These are phyloP conservation scores for Leccinum subtestaceum DNA, from an alignment of 768 basidiomycete genomes.

Conservation along the genomic window DNA sequence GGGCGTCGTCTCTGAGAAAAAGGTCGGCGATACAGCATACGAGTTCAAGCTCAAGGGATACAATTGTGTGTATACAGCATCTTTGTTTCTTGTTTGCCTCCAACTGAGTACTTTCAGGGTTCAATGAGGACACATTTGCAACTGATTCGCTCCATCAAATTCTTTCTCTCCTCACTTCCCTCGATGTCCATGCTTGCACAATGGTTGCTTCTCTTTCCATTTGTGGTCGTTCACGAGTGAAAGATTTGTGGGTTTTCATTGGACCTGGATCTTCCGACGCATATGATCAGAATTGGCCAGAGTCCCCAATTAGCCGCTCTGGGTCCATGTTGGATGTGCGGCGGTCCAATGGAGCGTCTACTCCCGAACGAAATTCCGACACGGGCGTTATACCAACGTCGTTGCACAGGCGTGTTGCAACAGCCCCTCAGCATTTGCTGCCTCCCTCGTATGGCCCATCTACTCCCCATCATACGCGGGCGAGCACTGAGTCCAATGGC, in stretches of 20 bases:
- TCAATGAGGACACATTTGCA: slow-evolving; percentile 73
- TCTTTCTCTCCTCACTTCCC: slow-evolving; percentile 59
- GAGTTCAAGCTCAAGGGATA: slow-evolving; percentile 84
- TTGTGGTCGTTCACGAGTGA: slow-evolving; percentile 65
- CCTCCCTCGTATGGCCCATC: slow-evolving; percentile 15
- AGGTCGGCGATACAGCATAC: slow-evolving; percentile 65
- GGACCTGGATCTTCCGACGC: slow-evolving; percentile 42
- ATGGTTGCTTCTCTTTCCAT: slow-evolving; percentile 71
- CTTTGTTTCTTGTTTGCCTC: slow-evolving; percentile 14
- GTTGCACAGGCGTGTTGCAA: slow-evolving; percentile 32
- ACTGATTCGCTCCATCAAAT: slow-evolving; percentile 73
- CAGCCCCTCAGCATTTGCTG: slow-evolving; percentile 27
- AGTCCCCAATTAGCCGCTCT: slow-evolving; percentile 35
- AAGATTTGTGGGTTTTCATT: slow-evolving; percentile 78
- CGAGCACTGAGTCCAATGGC: slow-evolving; percentile 33
- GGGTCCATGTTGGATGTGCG: slow-evolving; percentile 37
- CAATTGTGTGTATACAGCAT: slow-evolving; percentile 50
- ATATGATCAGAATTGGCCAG: slow-evolving; percentile 33
- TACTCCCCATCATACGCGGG: slow-evolving; percentile 32
- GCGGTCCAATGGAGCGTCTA: slow-evolving; percentile 33
- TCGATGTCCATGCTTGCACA: slow-evolving; percentile 66
- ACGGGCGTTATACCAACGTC: slow-evolving; percentile 25
- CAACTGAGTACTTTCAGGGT: slow-evolving; percentile 48
- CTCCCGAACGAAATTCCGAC: slow-evolving; percentile 31
- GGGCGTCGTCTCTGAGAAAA: slow-evolving; percentile 76